Conservation (phyloP, 1,284 basidiomycete genomes). For the Boletellus dicymbophilus region DNA sequence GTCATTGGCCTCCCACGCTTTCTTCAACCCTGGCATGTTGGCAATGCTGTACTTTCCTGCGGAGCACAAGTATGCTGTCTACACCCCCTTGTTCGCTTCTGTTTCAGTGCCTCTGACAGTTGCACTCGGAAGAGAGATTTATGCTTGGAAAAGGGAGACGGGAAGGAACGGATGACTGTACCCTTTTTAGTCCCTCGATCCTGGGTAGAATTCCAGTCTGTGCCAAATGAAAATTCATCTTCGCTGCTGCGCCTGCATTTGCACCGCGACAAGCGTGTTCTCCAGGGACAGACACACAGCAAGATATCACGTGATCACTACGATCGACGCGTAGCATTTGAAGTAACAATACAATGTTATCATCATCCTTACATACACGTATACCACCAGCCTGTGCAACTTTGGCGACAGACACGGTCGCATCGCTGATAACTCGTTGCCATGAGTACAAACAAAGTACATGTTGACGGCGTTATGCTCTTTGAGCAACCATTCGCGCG, state of each 20-base stretch:
- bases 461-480: slow-evolving; percentile 77
- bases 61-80: slow-evolving; percentile 95
- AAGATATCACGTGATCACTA: slow-evolving; percentile 25
- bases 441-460: slow-evolving; percentile 55
- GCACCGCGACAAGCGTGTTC: slow-evolving; percentile 21
- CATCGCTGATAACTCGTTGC: slow-evolving; percentile 5
- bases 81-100: slow-evolving; percentile 90
- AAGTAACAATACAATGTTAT: neutral
- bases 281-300: neutral
- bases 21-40: slow-evolving; percentile 97
- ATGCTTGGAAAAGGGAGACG: slow-evolving; percentile 49
- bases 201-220: slow-evolving; percentile 10
- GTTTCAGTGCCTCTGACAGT: slow-evolving; percentile 82
- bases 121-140: slow-evolving; percentile 69
- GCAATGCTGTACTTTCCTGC: slow-evolving; percentile 95
- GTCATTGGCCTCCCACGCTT: slow-evolving; percentile 81
- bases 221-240: slow-evolving; percentile 11
- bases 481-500: slow-evolving; percentile 88
- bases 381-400: neutral
- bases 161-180: slow-evolving; percentile 19
- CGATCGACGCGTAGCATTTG: slow-evolving; percentile 25
- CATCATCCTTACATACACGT: neutral
- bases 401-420: slow-evolving; percentile 12
- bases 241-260: slow-evolving; percentile 7
- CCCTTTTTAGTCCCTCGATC: neutral